Percentiles rank a stretch among this genome's conserved stretches.
phyloP scores from a whole-genome alignment of 1,139 yeast genomes.

The Sugiyamaella neomexicana region DNA sequence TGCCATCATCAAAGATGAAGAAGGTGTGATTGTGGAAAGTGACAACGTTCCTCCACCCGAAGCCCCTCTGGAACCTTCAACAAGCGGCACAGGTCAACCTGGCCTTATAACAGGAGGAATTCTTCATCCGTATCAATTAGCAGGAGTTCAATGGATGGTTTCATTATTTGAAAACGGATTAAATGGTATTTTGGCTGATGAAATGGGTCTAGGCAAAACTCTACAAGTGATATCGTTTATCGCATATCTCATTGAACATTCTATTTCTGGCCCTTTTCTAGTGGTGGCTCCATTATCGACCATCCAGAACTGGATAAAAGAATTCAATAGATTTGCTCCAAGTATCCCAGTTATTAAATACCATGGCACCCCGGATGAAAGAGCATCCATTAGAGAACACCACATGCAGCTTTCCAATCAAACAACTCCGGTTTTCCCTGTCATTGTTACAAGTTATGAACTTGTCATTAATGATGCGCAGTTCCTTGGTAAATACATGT shows the following conservation, averaged over 20 bases:
- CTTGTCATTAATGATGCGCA: constrained; percentile 66
- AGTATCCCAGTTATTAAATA: constrained; percentile 57
- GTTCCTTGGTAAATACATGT: constrained; percentile 69
- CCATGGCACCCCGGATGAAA: constrained; percentile 78
- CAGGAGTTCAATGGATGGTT: constrained; percentile 87
- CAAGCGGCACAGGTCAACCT: constrained; percentile 53
- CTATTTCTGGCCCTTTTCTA: constrained; percentile 78
- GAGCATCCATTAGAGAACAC: constrained; percentile 31
- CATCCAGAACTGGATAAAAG: constrained; percentile 78
- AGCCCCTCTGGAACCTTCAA: constrained; percentile 4
- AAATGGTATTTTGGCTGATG: constrained; percentile 59
- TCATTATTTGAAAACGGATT: constrained; percentile 89
- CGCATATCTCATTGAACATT: constrained; percentile 70
- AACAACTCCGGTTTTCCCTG: constrained; percentile 45
- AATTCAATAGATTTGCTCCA: constrained; percentile 71
- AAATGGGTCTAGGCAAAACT: constrained; percentile 59
- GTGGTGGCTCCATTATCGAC: constrained; percentile 89
- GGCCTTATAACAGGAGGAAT: constrained; percentile 61
- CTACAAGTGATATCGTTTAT: constrained; percentile 51
- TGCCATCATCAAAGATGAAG: background rate
- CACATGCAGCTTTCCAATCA: constrained; percentile 66
- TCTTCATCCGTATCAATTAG: constrained; percentile 81
- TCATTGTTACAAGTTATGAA: constrained; percentile 82
- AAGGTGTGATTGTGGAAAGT: too few relatives aligned
- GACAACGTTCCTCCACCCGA: background rate